Conservation (phyloP, 768 basidiomycete genomes). For the Suillus paluster region DNA sequence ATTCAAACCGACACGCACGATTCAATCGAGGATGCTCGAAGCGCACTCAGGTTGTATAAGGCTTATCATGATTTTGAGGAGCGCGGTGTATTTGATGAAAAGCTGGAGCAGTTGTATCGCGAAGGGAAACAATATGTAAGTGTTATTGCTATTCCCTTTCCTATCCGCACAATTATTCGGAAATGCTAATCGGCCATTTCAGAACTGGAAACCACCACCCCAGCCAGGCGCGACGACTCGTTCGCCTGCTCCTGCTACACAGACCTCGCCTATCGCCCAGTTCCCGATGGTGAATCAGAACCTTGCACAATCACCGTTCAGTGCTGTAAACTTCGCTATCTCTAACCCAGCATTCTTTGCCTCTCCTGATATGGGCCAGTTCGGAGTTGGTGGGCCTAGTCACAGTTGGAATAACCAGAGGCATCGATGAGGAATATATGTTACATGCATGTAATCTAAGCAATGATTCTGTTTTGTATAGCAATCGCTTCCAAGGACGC, state of each 20-base stretch:
- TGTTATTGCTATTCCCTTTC: conserved; percentile 14
- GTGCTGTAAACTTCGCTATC: conserved; percentile 16
- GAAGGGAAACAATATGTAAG: conserved; percentile 77
- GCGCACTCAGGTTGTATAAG: conserved; percentile 84
- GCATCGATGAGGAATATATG: conserved; percentile 5
- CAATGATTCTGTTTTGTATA: background rate
- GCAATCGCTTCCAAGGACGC: no score
- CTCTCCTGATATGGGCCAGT: conserved; percentile 18
- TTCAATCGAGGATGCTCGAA: conserved; percentile 96
- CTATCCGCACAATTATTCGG: background rate
- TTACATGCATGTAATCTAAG: conserved; percentile 2
- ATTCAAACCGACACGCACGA: conserved; percentile 96
- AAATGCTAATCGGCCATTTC: conserved; percentile 6
- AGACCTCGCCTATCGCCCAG: conserved; percentile 25
- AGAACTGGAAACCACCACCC: conserved; percentile 65
- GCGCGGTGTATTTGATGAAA: conserved; percentile 79
- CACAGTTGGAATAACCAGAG: conserved; percentile 4
- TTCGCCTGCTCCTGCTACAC: conserved; percentile 8
- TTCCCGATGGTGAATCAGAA: conserved; percentile 32
- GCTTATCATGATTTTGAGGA: conserved; percentile 79
- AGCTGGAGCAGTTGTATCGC: conserved; percentile 83
- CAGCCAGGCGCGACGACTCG: conserved; percentile 14
- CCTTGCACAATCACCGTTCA: conserved; percentile 23
- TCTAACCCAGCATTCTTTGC: conserved; percentile 23
- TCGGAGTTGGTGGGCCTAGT: conserved; percentile 14